Evolutionary conservation across 2,329 filamentous ascomycete genomes (phyloP), one percentile per base, ranked within the genome.

Genomic region (Dactylellina haptotyla): DNA sequence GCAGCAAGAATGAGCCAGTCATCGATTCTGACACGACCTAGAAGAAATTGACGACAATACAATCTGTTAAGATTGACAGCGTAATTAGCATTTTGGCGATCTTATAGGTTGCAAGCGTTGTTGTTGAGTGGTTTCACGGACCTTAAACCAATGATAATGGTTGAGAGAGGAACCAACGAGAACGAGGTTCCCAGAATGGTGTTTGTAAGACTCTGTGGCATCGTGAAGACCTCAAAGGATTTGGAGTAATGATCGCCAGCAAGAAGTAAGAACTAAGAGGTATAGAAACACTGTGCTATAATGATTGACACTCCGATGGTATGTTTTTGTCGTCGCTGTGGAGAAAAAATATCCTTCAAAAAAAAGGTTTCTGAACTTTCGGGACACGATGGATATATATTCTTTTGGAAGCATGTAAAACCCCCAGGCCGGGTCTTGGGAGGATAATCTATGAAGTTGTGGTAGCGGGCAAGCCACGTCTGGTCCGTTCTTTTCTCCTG

Each of bases 1-100:
- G 81, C 77, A 30, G 79, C 18, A 0, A 81, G 46, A 50, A 82
- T 81, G 30, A 82, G 78, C 66, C 78, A 80, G 75, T 82, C 82
- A 78, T 83, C 82, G 32, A 73, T 25, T 34, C 76, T 75, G 25
- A 78, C 46, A 12, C 62, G 76, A 26, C 61, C 65, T 43, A 78
- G 34, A 41, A 77, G 61, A 45, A 75, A 64, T 45, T 74, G 56
- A 46, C 77, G 76, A 65, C 77, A 78, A 48, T 77, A 78, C n/a
- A 78, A 56, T 57, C 77, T 78, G 50, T 50, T 34, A 14, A 46
- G 26, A 20, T 43, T 34, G 30, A 37, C 59, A 71, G 30, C 28
- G 20, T 70, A 37, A 23, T 54, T 66, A 43, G 74, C 34, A 61
- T 4, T 25, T n/a, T 45, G 63, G 41, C 64, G 43, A 72, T 72